Evolutionary conservation across 2,329 filamentous ascomycete genomes (phyloP), one percentile per base, ranked within the genome.

Genomic region (Fusarium foetens): DNA sequence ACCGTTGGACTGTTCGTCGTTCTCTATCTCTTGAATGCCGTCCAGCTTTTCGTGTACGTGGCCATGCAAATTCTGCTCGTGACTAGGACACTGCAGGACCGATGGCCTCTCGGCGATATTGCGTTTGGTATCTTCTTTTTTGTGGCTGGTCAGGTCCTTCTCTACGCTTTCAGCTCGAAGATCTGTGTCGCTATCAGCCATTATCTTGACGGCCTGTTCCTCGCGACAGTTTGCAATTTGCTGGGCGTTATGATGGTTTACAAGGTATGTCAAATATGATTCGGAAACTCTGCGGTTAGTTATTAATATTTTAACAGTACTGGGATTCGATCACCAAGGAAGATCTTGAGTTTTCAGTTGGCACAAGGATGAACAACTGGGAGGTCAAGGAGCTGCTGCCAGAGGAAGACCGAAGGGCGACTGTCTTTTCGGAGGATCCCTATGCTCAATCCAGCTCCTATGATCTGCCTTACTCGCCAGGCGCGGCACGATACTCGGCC

Each of bases 221-320:
- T 99, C 79, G 94, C 94, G 8, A 98, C 95, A 1, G 91, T 95
- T 61, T 96, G 94, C 85, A 99, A 99, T 80, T 84, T 99, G 48
- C 86, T 99, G 46, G 94, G 91, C 17, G 95, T 99, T 68, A 99
- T 99, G 96, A 99, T 98, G 96, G 91, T 99, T 41, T 99, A 99
- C 88, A 99, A 99, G 92, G 94, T 88, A 83, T 58, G 83, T 77
- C 25, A 25, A 39, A 33, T 19, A 29, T 27, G 13, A 58, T 6
- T 5, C 43, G 39, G 13, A 52, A 48, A 19, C 14, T 23, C 23
- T 17, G 9, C n/a, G 13, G 31, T 38, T 11, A 3, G 43, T 63
- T 52, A 31, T 61, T 72, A 68, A 73, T 41, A 55, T 55, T 49
- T 48, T 19, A 17, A n/a, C 9, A 75, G 94, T 99, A 97, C 86